Percentiles rank a stretch among this genome's conserved stretches.
Conservation (phyloP, 352 stramenopile genomes). For the Globisporangium carolinianum region DNA sequence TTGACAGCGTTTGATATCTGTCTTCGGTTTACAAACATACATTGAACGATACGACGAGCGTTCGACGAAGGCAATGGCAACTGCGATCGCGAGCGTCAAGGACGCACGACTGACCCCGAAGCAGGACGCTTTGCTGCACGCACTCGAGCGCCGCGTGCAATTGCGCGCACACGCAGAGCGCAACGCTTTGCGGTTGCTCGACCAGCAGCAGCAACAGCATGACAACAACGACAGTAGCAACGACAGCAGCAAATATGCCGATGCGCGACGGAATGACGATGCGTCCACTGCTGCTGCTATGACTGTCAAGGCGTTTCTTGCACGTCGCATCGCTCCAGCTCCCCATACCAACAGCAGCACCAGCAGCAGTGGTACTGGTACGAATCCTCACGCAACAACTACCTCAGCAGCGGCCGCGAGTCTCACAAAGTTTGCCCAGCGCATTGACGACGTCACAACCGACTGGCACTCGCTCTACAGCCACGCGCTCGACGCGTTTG, state of each 20-base stretch:
- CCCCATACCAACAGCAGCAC: background rate
- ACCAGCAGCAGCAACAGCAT: conserved; percentile 16
- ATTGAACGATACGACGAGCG: no score
- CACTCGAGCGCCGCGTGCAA: conserved; percentile 54
- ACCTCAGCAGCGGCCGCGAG: conserved; percentile 12
- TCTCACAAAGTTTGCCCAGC: conserved; percentile 21
- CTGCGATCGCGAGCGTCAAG: conserved; percentile 6
- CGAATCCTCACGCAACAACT: background rate
- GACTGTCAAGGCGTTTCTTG: conserved; percentile 42
- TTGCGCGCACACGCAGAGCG: conserved; percentile 38
- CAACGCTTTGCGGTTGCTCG: conserved; percentile 23
- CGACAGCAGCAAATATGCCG: background rate
- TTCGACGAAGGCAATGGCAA: background rate
- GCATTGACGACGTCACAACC: conserved; percentile 23
- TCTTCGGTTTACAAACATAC: background rate
- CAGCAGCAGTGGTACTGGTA: background rate
- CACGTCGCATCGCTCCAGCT: conserved; percentile 4
- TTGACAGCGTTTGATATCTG: no score
- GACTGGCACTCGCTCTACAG: conserved; percentile 39
- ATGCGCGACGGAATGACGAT: no score
- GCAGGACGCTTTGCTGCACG: conserved; percentile 47
- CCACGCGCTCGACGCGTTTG: conserved; percentile 55
- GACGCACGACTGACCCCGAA: conserved; percentile 35
- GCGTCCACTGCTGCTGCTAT: background rate
- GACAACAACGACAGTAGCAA: background rate